Conservation (phyloP, 192 early-diverging fungal species). For the Lobosporangium transversale region DNA sequence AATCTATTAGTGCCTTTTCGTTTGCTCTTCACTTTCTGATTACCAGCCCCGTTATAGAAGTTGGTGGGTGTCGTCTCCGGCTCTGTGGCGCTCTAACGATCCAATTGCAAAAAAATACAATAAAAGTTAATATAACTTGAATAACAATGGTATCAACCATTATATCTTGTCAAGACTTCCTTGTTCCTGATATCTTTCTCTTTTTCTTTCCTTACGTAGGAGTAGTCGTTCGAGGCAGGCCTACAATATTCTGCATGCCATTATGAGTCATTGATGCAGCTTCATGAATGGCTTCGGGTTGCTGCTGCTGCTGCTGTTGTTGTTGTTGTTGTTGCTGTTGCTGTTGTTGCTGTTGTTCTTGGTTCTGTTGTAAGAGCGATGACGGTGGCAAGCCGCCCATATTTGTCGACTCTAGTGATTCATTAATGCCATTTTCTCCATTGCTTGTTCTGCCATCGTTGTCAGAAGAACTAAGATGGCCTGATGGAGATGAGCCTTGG, state of each 20-base stretch:
- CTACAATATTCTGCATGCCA: too few species aligned
- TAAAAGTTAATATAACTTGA: neutral
- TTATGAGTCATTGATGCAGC: too few species aligned
- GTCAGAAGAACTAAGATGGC: too few species aligned
- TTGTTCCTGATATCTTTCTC: neutral
- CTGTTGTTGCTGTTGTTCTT: conserved; percentile 3
- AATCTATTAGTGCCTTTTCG: neutral
- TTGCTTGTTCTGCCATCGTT: too few species aligned
- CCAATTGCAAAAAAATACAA: too few species aligned
- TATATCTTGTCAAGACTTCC: neutral
- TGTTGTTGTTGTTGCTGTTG: neutral
- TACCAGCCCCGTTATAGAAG: conserved; percentile 27
- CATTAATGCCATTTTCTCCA: too few species aligned
- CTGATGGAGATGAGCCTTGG: too few species aligned
- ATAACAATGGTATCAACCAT: neutral
- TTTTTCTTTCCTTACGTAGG: neutral
- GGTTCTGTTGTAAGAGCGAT: too few species aligned
- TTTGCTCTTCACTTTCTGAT: neutral
- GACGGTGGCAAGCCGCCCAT: too few species aligned
- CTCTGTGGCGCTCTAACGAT: conserved; percentile 8
- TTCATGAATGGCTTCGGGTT: too few species aligned
- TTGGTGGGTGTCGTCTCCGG: conserved; percentile 16
- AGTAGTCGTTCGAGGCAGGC: too few species aligned
- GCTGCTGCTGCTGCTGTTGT: conserved; percentile 4
- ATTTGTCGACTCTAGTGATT: too few species aligned